phyloP scores from a whole-genome alignment of 768 basidiomycete genomes.

The Gelatoporia subvermispora region DNA sequence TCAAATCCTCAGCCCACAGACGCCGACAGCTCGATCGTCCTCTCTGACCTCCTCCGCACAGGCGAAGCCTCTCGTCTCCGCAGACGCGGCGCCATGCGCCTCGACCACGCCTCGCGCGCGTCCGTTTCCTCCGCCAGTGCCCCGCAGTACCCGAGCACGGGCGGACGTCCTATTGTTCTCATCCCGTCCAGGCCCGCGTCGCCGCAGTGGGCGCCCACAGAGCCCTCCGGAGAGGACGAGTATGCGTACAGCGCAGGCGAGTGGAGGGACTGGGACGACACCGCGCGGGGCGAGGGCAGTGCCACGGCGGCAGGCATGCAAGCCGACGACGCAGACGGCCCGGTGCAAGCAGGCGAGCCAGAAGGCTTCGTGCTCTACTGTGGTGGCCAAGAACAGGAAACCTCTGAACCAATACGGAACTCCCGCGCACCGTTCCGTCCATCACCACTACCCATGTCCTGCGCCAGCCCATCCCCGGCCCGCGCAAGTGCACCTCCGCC shows the following conservation, averaged over 20 bases:
- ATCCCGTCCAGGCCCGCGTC: not conserved
- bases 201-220: conserved; percentile 1
- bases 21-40: conserved; percentile 62
- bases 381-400: conserved; percentile 10
- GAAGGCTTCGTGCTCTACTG: conserved; percentile 12
- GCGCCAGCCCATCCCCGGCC: conserved; percentile 13
- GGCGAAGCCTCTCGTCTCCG: conserved; percentile 71
- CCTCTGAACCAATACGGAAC: conserved; percentile 8
- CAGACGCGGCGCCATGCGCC: conserved; percentile 67
- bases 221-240: conserved; percentile 13
- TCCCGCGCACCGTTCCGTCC: conserved; percentile 24
- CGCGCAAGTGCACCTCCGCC: conserved; percentile 12
- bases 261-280: conserved; percentile 13
- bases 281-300: conserved; percentile 2
- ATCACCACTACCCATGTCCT: conserved; percentile 34
- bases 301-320: conserved; percentile 8
- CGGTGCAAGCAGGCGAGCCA: conserved; percentile 9
- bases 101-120: conserved; percentile 40
- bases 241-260: conserved; percentile 12
- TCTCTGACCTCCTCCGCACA: conserved; percentile 69
- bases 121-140: conserved; percentile 4
- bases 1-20: conserved; percentile 33
- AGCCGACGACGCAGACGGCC: conserved; percentile 13
- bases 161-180: conserved; percentile 11
- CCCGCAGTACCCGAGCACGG: conserved; percentile 4